Evolutionary conservation across 495 filamentous ascomycete species (phyloP).

Genomic region (Penicillium malachiteum): DNA sequence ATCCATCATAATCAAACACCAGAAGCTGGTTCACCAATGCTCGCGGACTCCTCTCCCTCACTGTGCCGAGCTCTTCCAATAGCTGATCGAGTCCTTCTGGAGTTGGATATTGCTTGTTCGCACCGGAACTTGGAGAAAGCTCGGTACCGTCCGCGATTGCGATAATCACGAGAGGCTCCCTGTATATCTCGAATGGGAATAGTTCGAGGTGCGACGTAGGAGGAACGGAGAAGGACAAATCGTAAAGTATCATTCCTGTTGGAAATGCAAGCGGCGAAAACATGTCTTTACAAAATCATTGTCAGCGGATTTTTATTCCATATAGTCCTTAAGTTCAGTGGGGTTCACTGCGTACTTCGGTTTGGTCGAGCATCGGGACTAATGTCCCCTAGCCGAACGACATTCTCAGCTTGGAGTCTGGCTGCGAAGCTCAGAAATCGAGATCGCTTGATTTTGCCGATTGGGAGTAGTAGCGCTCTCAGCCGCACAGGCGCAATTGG

Average conservation of each 20-base stretch:
- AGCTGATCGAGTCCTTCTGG: slow-evolving; percentile 59
- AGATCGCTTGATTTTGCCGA: slow-evolving; percentile 79
- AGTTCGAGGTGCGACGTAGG: slow-evolving; percentile 73
- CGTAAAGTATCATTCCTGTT: slow-evolving; percentile 83
- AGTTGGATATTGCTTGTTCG: slow-evolving; percentile 25
- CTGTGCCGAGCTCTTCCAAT: slow-evolving; percentile 58
- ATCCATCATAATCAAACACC: slow-evolving; percentile 66
- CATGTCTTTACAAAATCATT: slow-evolving; percentile 62
- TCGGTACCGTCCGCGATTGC: slow-evolving; percentile 74
- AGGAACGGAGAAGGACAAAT: slow-evolving; percentile 76
- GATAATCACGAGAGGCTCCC: slow-evolving; percentile 76
- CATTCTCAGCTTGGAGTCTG: slow-evolving; percentile 73
- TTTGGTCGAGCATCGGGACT: slow-evolving; percentile 84
- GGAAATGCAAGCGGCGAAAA: slow-evolving; percentile 94
- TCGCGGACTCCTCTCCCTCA: slow-evolving; percentile 65
- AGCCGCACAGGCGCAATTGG: slow-evolving; percentile 88
- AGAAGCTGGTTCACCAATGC: slow-evolving; percentile 76
- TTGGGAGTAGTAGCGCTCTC: slow-evolving; percentile 76
- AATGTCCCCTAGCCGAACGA: slow-evolving; percentile 86
- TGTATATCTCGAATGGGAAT: slow-evolving; percentile 80
- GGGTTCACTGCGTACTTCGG: slow-evolving; percentile 63
- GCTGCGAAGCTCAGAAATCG: slow-evolving; percentile 77
- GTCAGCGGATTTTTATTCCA: slow-evolving; percentile 24
- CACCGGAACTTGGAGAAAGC: slow-evolving; percentile 41
- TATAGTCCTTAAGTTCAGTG: neutral